Evolutionary conservation across 257 asterid species (phyloP).

Genomic region (Fraxinus americana): DNA sequence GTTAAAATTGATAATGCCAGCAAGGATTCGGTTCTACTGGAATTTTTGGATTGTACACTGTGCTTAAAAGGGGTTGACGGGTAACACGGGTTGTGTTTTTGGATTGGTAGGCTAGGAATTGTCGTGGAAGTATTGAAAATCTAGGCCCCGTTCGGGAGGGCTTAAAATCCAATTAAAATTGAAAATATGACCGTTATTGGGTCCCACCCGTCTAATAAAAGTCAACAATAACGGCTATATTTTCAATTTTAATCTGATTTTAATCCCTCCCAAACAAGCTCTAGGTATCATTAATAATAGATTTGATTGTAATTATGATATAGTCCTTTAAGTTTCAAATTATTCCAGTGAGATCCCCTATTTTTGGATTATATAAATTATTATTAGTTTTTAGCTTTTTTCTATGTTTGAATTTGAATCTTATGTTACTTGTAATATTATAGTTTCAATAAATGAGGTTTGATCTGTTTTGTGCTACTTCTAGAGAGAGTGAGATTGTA

Average conservation of each 20-base stretch:
- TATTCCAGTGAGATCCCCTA: constrained; percentile 15
- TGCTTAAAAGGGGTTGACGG: neutral
- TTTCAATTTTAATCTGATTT: no score
- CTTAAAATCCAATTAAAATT: no score
- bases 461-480: no score
- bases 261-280: no score
- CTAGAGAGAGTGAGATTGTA: no score
- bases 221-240: no score
- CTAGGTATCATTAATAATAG: neutral
- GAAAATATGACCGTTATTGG: no score
- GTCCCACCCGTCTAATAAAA: no score
- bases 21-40: neutral
- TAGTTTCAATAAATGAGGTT: neutral
- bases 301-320: neutral
- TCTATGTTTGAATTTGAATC: neutral
- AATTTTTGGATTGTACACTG: constrained; percentile 3
- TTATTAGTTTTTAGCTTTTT: no score
- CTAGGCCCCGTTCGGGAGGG: no score
- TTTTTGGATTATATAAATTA: no score
- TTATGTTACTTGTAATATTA: neutral
- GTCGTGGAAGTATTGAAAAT: constrained; percentile 23
- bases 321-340: neutral
- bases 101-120: constrained; percentile 23
- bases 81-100: neutral
- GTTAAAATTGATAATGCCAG: constrained; percentile 44